These are phyloP conservation scores for Leccinum disarticulatum DNA, from an alignment of 768 basidiomycete species.

Conservation along the genomic window DNA sequence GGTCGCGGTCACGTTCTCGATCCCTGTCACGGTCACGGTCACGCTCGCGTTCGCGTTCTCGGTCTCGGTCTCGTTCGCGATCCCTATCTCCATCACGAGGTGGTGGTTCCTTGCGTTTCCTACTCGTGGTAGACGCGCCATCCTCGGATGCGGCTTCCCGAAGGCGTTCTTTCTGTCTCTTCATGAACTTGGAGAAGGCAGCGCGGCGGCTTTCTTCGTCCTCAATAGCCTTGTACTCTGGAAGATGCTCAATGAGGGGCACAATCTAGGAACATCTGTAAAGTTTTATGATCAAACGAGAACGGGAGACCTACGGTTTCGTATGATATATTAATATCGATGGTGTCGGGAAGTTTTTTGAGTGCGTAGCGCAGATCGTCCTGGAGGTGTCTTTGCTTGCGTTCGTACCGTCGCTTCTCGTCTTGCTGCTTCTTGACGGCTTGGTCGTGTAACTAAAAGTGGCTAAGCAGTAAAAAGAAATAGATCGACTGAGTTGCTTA, in stretches of 20 bases:
- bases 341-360: slow-evolving; percentile 80
- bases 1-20: slow-evolving; percentile 21
- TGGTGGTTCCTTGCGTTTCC: slow-evolving; percentile 74
- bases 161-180: slow-evolving; percentile 89
- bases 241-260: slow-evolving; percentile 75
- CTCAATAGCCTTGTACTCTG: slow-evolving; percentile 84
- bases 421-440: slow-evolving; percentile 77
- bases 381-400: slow-evolving; percentile 81
- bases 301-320: slow-evolving; percentile 62
- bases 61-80: slow-evolving; percentile 41
- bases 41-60: slow-evolving; percentile 25
- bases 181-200: slow-evolving; percentile 87
- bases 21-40: slow-evolving; percentile 34
- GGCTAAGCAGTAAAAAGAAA: slow-evolving; percentile 7
- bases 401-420: slow-evolving; percentile 83
- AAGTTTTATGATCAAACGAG: neutral
- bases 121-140: slow-evolving; percentile 74
- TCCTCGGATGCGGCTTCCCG: slow-evolving; percentile 79
- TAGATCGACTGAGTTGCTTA: slow-evolving; percentile 34
- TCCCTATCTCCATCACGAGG: slow-evolving; percentile 48
- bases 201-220: slow-evolving; percentile 81
- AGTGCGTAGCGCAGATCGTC: slow-evolving; percentile 96
- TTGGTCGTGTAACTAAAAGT: slow-evolving; percentile 62
- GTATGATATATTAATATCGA: slow-evolving; percentile 73
- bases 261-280: slow-evolving; percentile 47